phyloP scores from a whole-genome alignment of 441 rosid genomes.

The Gossypium aridum region DNA sequence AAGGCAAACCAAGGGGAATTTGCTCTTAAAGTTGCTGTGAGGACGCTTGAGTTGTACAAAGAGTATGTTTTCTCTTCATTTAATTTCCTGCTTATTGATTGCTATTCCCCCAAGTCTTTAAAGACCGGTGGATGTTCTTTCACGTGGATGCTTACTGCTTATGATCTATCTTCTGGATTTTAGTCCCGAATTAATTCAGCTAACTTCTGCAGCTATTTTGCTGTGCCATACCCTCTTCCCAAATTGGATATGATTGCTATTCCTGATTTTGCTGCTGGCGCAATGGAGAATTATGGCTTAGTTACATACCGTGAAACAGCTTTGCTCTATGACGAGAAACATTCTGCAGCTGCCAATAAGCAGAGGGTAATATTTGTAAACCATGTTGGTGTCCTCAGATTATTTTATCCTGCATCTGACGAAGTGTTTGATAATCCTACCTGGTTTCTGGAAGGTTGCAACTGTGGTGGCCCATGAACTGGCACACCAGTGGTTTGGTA shows the following conservation, averaged over 20 bases:
- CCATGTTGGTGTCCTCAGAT: background rate
- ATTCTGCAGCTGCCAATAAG: slow-evolving; percentile 94
- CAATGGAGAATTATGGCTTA: slow-evolving; percentile 97
- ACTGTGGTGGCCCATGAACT: slow-evolving; percentile 94
- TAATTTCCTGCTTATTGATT: slow-evolving; percentile 5
- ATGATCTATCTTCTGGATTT: slow-evolving; percentile 3
- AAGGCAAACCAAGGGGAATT: slow-evolving; percentile 83
- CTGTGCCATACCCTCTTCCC: slow-evolving; percentile 80
- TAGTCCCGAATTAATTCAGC: slow-evolving; percentile 2
- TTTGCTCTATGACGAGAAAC: slow-evolving; percentile 80
- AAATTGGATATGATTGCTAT: slow-evolving; percentile 94
- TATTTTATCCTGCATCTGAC: background rate
- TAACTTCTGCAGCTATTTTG: slow-evolving; percentile 61
- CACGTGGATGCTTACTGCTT: background rate
- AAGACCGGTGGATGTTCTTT: background rate
- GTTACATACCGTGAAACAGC: slow-evolving; percentile 90
- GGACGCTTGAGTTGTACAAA: slow-evolving; percentile 77
- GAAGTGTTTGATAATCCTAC: slow-evolving; percentile 4
- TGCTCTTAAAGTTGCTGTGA: slow-evolving; percentile 82
- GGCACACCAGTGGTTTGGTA: slow-evolving; percentile 99
- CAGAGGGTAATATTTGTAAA: slow-evolving; percentile 54
- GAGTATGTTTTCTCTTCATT: slow-evolving; percentile 47
- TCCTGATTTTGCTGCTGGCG: slow-evolving; percentile 97
- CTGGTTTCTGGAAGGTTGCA: slow-evolving; percentile 53
- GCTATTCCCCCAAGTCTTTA: background rate